These are phyloP conservation scores for Pythium brassicae DNA, from an alignment of 352 stramenopile species.

Conservation along the genomic window DNA sequence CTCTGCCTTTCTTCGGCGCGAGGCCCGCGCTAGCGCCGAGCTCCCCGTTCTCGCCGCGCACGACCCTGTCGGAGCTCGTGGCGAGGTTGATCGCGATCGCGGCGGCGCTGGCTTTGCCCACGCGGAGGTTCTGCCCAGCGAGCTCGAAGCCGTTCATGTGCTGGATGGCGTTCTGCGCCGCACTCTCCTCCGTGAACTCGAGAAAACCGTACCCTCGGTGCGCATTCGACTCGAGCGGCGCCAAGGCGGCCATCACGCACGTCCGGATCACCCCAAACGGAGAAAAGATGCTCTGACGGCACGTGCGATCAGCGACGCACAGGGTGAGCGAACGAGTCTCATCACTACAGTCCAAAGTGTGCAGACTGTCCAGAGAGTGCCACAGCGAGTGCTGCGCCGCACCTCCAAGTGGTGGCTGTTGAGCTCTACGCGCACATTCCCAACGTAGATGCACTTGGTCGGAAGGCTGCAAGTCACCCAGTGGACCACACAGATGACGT, in stretches of 20 bases:
- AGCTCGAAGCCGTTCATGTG: constrained; percentile 83
- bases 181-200: constrained; percentile 60
- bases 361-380: too few relatives aligned
- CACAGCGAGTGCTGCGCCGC: neutral
- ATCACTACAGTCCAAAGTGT: neutral
- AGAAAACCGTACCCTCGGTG: constrained; percentile 78
- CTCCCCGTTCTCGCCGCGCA: constrained; percentile 23
- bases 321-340: neutral
- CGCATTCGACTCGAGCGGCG: constrained; percentile 44
- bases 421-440: constrained; percentile 64
- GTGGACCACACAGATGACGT: too few relatives aligned
- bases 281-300: constrained; percentile 66
- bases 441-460: constrained; percentile 76
- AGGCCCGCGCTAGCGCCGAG: constrained; percentile 1
- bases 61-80: constrained; percentile 61
- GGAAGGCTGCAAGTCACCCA: constrained; percentile 30
- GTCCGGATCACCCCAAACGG: constrained; percentile 62
- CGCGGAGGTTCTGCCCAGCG: constrained; percentile 66
- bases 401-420: constrained; percentile 77
- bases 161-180: constrained; percentile 63
- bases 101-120: constrained; percentile 68
- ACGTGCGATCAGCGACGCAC: neutral
- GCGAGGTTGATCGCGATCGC: constrained; percentile 66
- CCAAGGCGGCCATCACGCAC: constrained; percentile 64
- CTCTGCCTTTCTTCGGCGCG: constrained; percentile 18